Evolutionary conservation across 2,329 filamentous ascomycete genomes (phyloP).

Genomic region (Fusarium cicatricum): DNA sequence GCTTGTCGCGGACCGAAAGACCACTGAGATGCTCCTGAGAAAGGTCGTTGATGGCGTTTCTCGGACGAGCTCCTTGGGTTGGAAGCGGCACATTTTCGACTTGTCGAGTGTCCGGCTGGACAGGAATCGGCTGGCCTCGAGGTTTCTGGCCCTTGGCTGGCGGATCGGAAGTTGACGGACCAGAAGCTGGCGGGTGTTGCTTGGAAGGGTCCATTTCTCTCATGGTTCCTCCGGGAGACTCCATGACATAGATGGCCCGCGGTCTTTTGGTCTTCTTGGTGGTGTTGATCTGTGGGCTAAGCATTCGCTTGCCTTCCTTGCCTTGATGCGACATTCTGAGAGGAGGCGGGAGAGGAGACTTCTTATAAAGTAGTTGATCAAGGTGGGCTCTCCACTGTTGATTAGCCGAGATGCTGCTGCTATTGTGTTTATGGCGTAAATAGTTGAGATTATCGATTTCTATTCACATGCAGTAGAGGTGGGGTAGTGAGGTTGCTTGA

Average conservation of each 20-base stretch:
- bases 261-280: conserved; percentile 12
- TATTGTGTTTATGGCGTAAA: neutral
- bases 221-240: conserved; percentile 31
- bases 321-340: conserved; percentile 12
- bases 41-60: conserved; percentile 11
- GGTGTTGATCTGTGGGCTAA: conserved; percentile 20
- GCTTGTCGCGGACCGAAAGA: conserved; percentile 26
- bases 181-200: neutral
- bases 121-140: neutral
- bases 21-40: conserved; percentile 19
- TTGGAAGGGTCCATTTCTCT: conserved; percentile 12
- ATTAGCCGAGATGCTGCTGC: neutral
- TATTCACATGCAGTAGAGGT: too few species aligned
- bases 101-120: neutral
- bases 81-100: neutral
- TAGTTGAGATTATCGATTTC: too few species aligned
- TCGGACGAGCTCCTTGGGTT: neutral
- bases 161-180: neutral
- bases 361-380: neutral
- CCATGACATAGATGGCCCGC: conserved; percentile 12
- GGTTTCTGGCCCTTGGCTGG: neutral
- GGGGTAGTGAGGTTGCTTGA: too few species aligned
- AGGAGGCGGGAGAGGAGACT: neutral
- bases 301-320: conserved; percentile 14
- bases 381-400: neutral